These are phyloP conservation scores for Agrocybe chaxingu DNA, from an alignment of 768 basidiomycete species.

Conservation along the genomic window DNA sequence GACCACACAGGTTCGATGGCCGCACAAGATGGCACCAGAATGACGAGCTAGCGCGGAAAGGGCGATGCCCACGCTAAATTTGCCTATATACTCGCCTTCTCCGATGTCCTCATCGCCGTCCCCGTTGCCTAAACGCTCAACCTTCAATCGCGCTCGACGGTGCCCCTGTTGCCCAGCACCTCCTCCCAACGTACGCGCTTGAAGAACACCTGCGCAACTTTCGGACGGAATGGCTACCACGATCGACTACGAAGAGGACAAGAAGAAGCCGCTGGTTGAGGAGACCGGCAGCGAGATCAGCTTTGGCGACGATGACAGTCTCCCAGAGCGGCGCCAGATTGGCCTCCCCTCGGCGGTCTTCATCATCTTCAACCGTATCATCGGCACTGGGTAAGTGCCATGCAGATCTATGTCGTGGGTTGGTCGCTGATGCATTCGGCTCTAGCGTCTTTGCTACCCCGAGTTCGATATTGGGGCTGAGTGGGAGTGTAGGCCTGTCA, in stretches of 20 bases:
- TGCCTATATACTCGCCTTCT: no score
- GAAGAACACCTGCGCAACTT: no score
- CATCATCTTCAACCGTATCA: constrained; percentile 41
- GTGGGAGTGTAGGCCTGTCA: constrained; percentile 39
- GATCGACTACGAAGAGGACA: neutral
- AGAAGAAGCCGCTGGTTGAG: neutral
- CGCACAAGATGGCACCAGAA: no score
- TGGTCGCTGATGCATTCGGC: neutral
- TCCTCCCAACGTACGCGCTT: no score
- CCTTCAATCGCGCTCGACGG: no score
- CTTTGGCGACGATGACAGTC: constrained; percentile 7
- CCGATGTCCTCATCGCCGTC: no score
- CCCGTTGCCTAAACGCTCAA: no score
- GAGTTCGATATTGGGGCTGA: constrained; percentile 31
- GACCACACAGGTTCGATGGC: no score
- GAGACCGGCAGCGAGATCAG: constrained; percentile 1
- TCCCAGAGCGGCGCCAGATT: constrained; percentile 14
- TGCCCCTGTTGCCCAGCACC: no score
- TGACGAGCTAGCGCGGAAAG: no score
- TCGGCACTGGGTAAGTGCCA: constrained; percentile 38
- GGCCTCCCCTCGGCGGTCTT: constrained; percentile 32
- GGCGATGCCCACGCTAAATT: no score
- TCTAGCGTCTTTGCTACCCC: constrained; percentile 40
- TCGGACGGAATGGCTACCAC: neutral
- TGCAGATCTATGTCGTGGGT: neutral